phyloP scores from a whole-genome alignment of 2,329 filamentous ascomycete genomes.

The Zymoseptoria ardabiliae region DNA sequence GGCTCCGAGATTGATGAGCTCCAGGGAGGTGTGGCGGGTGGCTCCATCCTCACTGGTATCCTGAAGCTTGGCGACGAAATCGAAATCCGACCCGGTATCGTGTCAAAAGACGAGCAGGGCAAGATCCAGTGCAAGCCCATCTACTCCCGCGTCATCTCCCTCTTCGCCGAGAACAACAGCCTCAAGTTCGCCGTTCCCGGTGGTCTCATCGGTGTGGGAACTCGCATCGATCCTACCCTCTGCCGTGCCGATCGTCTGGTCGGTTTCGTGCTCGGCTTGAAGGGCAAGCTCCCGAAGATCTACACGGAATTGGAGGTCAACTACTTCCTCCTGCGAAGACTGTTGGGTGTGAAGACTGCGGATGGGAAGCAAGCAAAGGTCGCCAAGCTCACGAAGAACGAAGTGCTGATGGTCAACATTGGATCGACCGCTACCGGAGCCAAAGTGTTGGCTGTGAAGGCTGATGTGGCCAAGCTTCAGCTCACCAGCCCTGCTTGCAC shows the following conservation, averaged over 20 bases:
- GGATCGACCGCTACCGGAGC: slow-evolving; percentile 94
- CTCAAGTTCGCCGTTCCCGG: slow-evolving; percentile 97
- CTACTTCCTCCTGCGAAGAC: slow-evolving; percentile 91
- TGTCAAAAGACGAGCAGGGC: slow-evolving; percentile 88
- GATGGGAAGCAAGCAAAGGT: slow-evolving; percentile 99
- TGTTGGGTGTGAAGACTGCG: slow-evolving; percentile 93
- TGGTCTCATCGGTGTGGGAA: slow-evolving; percentile 96
- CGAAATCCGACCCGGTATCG: slow-evolving; percentile 97
- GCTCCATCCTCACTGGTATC: slow-evolving; percentile 91
- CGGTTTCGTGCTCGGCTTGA: slow-evolving; percentile 92
- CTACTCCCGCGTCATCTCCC: slow-evolving; percentile 86
- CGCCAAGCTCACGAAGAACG: slow-evolving; percentile 94
- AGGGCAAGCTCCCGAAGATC: slow-evolving; percentile 88
- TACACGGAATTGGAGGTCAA: slow-evolving; percentile 99
- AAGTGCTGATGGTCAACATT: slow-evolving; percentile 99
- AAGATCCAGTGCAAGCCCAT: slow-evolving; percentile 95
- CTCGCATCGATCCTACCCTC: slow-evolving; percentile 91
- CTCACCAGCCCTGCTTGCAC: slow-evolving; percentile 83
- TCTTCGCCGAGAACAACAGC: slow-evolving; percentile 97
- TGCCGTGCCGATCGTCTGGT: slow-evolving; percentile 98
- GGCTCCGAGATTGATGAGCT: slow-evolving; percentile 97
- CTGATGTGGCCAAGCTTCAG: slow-evolving; percentile 90
- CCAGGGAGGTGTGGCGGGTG: slow-evolving; percentile 97
- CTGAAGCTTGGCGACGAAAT: slow-evolving; percentile 97
- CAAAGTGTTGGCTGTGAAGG: slow-evolving; percentile 94